Percentiles rank a stretch among this genome's conserved stretches.
Conservation (phyloP, 2,329 filamentous ascomycete species). For the Fusarium longipes region DNA sequence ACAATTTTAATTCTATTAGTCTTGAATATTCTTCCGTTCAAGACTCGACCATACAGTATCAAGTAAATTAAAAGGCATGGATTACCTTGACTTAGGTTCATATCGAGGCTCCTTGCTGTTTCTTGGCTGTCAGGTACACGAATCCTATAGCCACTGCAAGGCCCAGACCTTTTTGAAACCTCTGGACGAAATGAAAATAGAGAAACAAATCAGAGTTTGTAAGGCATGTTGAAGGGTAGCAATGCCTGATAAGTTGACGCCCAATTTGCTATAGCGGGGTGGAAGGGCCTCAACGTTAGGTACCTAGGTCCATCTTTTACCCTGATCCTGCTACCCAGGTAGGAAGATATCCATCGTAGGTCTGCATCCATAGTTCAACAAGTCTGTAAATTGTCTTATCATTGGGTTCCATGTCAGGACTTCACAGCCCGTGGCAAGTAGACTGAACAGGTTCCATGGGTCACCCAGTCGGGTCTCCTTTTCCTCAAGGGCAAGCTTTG, state of each 20-base stretch:
- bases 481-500: not conserved
- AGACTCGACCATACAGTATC: constrained; percentile 2
- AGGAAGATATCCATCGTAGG: not conserved
- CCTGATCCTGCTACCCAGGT: too few relatives aligned
- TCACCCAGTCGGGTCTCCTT: not conserved
- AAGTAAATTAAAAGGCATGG: constrained; percentile 9
- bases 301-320: not conserved
- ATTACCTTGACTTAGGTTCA: constrained; percentile 5
- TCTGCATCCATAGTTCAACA: not conserved
- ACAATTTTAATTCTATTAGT: not conserved
- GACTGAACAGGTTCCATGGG: not conserved
- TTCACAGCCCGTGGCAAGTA: not conserved
- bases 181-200: constrained; percentile 8
- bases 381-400: constrained; percentile 1
- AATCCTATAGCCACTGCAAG: constrained; percentile 14
- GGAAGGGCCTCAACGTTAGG: constrained; percentile 21
- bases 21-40: not conserved
- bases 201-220: constrained; percentile 1
- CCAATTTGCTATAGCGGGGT: constrained; percentile 25
- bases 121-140: constrained; percentile 16
- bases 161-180: not conserved
- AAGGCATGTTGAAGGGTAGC: not conserved
- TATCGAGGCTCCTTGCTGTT: constrained; percentile 13
- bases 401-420: not conserved
- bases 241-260: constrained; percentile 20